Conservation (phyloP, 306 rosid species). For the Sicyos edulis region DNA sequence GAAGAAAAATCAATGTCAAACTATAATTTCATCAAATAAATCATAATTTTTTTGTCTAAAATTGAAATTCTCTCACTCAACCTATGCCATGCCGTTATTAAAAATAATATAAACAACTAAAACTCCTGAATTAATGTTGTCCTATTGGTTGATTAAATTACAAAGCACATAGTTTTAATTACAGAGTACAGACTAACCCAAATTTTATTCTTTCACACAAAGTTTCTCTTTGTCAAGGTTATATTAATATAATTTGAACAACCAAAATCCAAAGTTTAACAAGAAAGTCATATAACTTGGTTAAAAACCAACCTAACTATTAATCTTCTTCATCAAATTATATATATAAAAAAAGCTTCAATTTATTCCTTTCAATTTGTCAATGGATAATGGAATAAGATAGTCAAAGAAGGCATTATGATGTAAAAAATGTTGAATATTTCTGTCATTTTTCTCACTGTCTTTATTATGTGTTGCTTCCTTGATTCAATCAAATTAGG, state of each 20-base stretch:
- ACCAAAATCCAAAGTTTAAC: neutral
- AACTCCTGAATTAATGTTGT: neutral
- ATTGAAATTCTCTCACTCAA: neutral
- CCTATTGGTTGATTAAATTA: too few relatives aligned
- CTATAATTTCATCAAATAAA: neutral
- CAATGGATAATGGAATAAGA: slow-evolving; percentile 19
- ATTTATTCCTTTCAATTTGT: neutral
- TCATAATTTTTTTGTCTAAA: too few relatives aligned
- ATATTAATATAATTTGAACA: neutral
- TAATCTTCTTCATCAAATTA: neutral
- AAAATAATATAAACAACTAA: neutral
- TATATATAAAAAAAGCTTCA: neutral
- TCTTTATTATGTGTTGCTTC: slow-evolving; percentile 19
- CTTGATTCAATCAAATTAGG: slow-evolving; percentile 31
- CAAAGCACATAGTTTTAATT: neutral
- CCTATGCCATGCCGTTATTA: neutral
- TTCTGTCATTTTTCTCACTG: slow-evolving; percentile 28
- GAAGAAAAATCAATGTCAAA: too few relatives aligned
- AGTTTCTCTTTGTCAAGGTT: neutral
- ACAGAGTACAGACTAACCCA: neutral
- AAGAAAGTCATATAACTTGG: slow-evolving; percentile 14
- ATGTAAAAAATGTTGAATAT: slow-evolving; percentile 46
- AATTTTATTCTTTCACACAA: neutral
- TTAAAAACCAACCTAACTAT: slow-evolving; percentile 13
- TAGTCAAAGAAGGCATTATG: slow-evolving; percentile 28